Conservation (phyloP, 2,329 filamentous ascomycete genomes). For the Aspergillus sergii region DNA sequence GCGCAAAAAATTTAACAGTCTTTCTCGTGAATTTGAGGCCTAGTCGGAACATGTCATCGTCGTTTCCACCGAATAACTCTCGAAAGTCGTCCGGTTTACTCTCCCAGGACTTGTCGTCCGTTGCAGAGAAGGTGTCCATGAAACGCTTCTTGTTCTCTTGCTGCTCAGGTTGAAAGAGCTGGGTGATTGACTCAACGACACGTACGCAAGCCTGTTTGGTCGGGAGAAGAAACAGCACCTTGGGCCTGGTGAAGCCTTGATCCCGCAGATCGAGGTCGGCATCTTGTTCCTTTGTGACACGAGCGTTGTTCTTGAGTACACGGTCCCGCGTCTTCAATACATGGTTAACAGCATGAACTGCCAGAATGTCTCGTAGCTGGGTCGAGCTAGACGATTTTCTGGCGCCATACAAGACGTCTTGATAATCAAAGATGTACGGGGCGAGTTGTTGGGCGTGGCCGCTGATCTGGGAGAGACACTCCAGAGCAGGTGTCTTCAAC, state of each 20-base stretch:
- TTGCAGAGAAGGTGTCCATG: constrained; percentile 75
- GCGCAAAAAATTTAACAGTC: constrained; percentile 89
- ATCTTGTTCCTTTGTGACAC: constrained; percentile 67
- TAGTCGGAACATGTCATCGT: constrained; percentile 94
- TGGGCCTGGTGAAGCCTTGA: constrained; percentile 93
- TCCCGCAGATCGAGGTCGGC: constrained; percentile 77
- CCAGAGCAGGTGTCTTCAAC: constrained; percentile 58
- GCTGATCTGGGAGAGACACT: constrained; percentile 61
- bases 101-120: constrained; percentile 67
- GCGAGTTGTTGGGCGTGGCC: constrained; percentile 66
- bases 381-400: constrained; percentile 70
- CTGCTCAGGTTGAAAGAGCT: constrained; percentile 79
- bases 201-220: constrained; percentile 84
- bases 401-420: constrained; percentile 75
- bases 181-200: constrained; percentile 74
- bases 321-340: constrained; percentile 89
- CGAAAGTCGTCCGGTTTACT: constrained; percentile 84
- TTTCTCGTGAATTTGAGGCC: constrained; percentile 98
- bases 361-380: constrained; percentile 70
- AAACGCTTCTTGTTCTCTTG: constrained; percentile 96
- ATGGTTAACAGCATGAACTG: constrained; percentile 87
- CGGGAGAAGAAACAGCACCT: constrained; percentile 86
- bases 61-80: constrained; percentile 89
- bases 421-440: constrained; percentile 77
- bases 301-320: constrained; percentile 89